Conservation (phyloP, 108 stramenopile genomes). For the Skeletonema grethae region DNA sequence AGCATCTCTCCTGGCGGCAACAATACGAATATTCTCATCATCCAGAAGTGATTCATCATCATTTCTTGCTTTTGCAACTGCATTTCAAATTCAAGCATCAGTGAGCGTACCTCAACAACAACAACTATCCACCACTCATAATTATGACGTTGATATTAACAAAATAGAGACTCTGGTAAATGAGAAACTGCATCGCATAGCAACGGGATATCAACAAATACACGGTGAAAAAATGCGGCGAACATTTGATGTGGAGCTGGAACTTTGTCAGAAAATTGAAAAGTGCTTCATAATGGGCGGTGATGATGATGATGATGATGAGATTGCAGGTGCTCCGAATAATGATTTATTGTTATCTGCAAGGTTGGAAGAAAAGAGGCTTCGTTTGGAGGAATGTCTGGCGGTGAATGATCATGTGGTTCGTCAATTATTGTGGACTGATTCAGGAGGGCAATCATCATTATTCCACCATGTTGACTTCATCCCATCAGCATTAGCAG, state of each 20-base stretch:
- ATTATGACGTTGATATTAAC: background rate
- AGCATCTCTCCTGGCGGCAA: too few species aligned
- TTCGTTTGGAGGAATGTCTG: slow-evolving; percentile 8
- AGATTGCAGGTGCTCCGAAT: background rate
- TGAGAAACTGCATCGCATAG: slow-evolving; percentile 17
- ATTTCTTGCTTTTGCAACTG: background rate
- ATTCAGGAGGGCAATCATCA: background rate
- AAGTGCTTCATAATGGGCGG: slow-evolving; percentile 10
- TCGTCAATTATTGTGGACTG: slow-evolving; percentile 3
- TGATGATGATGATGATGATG: background rate
- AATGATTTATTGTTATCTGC: slow-evolving; percentile 6
- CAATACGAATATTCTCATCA: too few species aligned
- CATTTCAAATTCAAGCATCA: slow-evolving; percentile 10
- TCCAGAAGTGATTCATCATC: background rate
- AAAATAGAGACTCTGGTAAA: slow-evolving; percentile 8
- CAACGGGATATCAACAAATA: slow-evolving; percentile 6
- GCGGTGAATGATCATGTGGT: slow-evolving; percentile 15
- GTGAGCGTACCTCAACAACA: slow-evolving; percentile 7
- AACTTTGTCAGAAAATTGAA: slow-evolving; percentile 19
- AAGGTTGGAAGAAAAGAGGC: background rate
- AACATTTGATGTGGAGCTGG: slow-evolving; percentile 19
- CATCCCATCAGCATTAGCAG: slow-evolving; percentile 8
- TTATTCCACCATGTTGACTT: slow-evolving; percentile 13
- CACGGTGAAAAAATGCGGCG: slow-evolving; percentile 2
- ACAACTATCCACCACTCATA: background rate